Evolutionary conservation across 2,329 filamentous ascomycete genomes (phyloP).

Genomic region (Rhinocladiella similis): DNA sequence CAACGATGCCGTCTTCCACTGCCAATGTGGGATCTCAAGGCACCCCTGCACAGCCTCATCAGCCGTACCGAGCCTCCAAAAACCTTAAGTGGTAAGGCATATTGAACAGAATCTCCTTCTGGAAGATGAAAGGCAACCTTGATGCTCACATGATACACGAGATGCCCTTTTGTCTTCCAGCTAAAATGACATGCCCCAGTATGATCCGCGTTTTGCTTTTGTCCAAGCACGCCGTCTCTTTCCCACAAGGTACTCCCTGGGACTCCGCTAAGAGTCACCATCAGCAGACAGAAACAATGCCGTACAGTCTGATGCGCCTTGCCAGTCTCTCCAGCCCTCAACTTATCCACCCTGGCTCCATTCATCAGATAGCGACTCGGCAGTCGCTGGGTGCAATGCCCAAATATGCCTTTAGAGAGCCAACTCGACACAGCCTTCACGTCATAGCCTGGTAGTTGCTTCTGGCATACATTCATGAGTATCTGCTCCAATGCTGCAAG

Average conservation of each 20-base stretch:
- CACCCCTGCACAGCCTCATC: background rate
- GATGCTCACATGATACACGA: too few species aligned
- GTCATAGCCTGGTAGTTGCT: background rate
- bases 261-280: too few species aligned
- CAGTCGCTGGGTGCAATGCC: too few species aligned
- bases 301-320: background rate
- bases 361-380: too few species aligned
- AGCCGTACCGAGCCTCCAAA: background rate
- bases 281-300: too few species aligned
- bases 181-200: background rate
- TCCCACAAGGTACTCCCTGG: too few species aligned
- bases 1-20: too few species aligned
- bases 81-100: background rate
- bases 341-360: too few species aligned
- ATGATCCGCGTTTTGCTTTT: background rate
- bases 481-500: slow-evolving; percentile 5
- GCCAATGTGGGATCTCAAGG: too few species aligned
- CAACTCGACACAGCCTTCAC: background rate
- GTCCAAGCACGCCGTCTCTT: background rate
- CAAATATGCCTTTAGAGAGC: background rate
- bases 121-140: too few species aligned
- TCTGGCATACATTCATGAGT: background rate
- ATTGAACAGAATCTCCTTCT: background rate
- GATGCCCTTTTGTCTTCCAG: too few species aligned
- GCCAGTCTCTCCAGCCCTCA: background rate